Evolutionary conservation across 164 flowering plant genomes (phyloP), one percentile per base, ranked within the genome.

Genomic region (Nelumbo lutea): DNA sequence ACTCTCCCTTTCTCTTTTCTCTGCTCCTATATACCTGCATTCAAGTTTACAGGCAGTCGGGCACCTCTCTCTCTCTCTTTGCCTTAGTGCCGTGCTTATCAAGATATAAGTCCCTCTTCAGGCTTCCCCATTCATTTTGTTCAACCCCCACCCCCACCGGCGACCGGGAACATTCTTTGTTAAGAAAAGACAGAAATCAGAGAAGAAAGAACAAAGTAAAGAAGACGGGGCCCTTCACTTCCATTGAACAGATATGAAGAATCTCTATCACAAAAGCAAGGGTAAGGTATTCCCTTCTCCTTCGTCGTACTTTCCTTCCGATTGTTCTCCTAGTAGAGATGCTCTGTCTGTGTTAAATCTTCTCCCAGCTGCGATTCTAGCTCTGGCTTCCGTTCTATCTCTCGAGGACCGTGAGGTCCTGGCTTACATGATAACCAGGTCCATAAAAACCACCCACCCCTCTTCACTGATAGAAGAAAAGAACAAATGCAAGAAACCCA

Each of bases 211-310:
- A 3, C 10, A 6, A 39, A 1, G 7, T 39, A 2, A 59, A 59
- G 43, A 27, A 38, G 2, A 6, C 2, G n/a, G 4, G 14, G 11
- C n/a, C 58, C 58, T 27, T 27, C n/a, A 13, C 3, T 53, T 27
- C 11, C n/a, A 27, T 4, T 3, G 58, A 53, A 53, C 58, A 53
- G 58, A 3, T 10, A 86, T 83, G 88, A 82, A 84, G 81, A 80
- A 85, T 67, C 78, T 77, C 15, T 71, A 74, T 67, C 72, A 70
- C 45, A 86, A 86, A 70, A 80, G 78, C 78, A 89, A 89, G 78
- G 91, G 93, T 14, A 89, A 85, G 78, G 83, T 89, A 0, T 70
- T 83, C 62, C 94, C 97, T 15, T 87, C 92, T 66, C 88, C 88
- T 6, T 71, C 81, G 0, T 58, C 79, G 0, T 62, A 79, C 4